phyloP scores from a whole-genome alignment of 257 asterid species.

The Fraxinus cuspidata region DNA sequence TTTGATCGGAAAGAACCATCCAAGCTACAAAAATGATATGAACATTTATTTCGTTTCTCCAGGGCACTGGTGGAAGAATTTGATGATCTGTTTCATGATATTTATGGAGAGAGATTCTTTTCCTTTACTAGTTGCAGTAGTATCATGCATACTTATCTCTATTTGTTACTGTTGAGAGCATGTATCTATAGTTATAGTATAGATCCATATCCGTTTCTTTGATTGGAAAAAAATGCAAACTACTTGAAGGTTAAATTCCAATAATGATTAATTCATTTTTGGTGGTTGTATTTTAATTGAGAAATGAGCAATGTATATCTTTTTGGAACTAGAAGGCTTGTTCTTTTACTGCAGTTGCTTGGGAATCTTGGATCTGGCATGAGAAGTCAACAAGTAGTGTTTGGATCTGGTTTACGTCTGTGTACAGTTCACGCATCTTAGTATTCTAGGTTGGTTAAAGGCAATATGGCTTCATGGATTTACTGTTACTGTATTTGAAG shows the following conservation, averaged over 20 bases:
- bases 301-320: background rate
- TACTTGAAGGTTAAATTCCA: background rate
- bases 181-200: background rate
- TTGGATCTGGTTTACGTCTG: background rate
- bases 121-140: background rate
- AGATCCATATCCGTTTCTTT: background rate
- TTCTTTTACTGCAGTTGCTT: background rate
- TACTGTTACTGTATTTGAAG: background rate
- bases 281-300: slow-evolving; percentile 12
- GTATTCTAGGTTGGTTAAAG: slow-evolving; percentile 2
- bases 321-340: background rate
- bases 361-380: slow-evolving; percentile 16
- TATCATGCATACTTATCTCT: background rate
- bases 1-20: background rate
- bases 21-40: background rate
- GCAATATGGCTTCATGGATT: slow-evolving; percentile 10
- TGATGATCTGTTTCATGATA: background rate
- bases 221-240: background rate
- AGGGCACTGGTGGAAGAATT: background rate
- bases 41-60: background rate
- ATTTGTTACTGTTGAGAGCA: slow-evolving; percentile 5
- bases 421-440: slow-evolving; percentile 5
- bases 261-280: background rate
- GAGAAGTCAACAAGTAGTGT: background rate
- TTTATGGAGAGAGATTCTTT: background rate